These are phyloP conservation scores for Russula ochroleuca DNA, from an alignment of 768 basidiomycete genomes.

Conservation along the genomic window DNA sequence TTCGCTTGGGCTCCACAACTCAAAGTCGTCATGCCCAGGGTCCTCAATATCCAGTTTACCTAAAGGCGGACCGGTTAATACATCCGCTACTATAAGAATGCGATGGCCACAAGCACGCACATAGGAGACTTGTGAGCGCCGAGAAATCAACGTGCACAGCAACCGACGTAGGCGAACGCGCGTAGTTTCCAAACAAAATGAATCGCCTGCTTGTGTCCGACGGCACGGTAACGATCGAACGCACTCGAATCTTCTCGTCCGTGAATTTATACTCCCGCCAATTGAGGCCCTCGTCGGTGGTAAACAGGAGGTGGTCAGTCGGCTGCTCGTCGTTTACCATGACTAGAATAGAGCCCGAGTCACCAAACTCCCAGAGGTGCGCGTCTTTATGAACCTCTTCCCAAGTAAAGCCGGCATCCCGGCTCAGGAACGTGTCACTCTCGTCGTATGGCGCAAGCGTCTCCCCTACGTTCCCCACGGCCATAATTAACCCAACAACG, in stretches of 20 bases:
- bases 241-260: conserved; percentile 67
- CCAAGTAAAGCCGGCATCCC: conserved; percentile 97
- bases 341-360: conserved; percentile 89
- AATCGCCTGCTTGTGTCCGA: conserved; percentile 89
- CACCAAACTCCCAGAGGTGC: conserved; percentile 96
- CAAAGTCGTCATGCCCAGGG: conserved; percentile 87
- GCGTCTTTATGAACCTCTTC: conserved; percentile 98
- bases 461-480: conserved; percentile 94
- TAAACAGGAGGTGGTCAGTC: conserved; percentile 84
- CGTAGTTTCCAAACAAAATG: conserved; percentile 69
- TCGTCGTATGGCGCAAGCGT: conserved; percentile 73
- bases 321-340: conserved; percentile 95
- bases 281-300: conserved; percentile 78
- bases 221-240: conserved; percentile 80
- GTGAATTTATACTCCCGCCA: conserved; percentile 90
- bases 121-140: conserved; percentile 65
- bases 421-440: conserved; percentile 92
- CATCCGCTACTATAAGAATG: not conserved
- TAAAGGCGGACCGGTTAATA: conserved; percentile 34
- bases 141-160: conserved; percentile 89
- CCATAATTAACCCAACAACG: conserved; percentile 89
- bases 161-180: conserved; percentile 46
- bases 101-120: conserved; percentile 43
- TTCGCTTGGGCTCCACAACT: conserved; percentile 94
- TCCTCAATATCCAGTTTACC: conserved; percentile 67